Evolutionary conservation across 257 asterid species (phyloP).

Genomic region (Datura wrightii): DNA sequence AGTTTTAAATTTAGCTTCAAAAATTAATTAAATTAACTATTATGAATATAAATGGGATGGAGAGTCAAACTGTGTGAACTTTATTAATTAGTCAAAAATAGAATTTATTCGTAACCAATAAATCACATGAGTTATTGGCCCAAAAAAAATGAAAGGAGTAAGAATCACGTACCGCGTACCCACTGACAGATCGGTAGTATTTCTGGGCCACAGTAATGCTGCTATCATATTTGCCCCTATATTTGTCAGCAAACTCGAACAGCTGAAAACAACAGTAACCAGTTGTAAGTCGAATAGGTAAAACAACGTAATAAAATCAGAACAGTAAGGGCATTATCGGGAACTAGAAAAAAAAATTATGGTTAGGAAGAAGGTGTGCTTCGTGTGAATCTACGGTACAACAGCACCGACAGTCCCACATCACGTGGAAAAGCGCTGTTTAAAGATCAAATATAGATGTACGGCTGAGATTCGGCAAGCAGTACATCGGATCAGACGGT

Average conservation of each 20-base stretch:
- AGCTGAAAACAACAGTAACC: slow-evolving; percentile 56
- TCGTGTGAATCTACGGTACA: slow-evolving; percentile 30
- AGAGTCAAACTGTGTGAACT: too few species aligned
- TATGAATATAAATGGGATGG: too few species aligned
- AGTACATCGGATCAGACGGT: slow-evolving; percentile 30
- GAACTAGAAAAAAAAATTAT: not conserved
- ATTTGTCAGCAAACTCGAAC: slow-evolving; percentile 89
- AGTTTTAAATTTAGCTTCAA: too few species aligned
- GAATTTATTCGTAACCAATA: too few species aligned
- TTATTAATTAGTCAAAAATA: too few species aligned
- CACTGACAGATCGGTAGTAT: slow-evolving; percentile 96
- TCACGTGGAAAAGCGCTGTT: slow-evolving; percentile 45
- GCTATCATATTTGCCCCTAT: slow-evolving; percentile 94
- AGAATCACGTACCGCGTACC: slow-evolving; percentile 78
- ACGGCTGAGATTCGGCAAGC: slow-evolving; percentile 50
- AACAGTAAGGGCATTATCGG: not conserved
- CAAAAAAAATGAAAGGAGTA: not conserved
- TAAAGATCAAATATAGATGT: not conserved
- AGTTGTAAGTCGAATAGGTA: not conserved
- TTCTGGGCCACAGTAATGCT: slow-evolving; percentile 88
- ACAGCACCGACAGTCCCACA: slow-evolving; percentile 40
- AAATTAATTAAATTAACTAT: too few species aligned
- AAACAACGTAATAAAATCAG: not conserved
- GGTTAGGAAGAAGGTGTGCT: not conserved
- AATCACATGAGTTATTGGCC: not conserved